Evolutionary conservation across 2,329 filamentous ascomycete genomes (phyloP).

Genomic region (Fusarium fracticaudum): DNA sequence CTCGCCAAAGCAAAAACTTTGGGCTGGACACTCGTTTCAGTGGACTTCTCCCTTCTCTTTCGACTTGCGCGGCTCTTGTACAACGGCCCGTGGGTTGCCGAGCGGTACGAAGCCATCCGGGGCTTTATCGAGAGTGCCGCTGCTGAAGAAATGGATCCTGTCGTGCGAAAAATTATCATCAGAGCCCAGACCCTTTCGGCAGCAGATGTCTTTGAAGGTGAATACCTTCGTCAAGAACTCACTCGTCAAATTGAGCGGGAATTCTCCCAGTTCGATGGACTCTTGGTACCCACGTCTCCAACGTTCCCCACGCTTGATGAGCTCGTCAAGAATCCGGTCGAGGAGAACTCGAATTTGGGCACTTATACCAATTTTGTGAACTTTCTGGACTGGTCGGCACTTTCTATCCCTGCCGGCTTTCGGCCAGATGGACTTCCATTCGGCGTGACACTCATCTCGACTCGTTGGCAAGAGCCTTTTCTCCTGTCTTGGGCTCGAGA

Average conservation of each 20-base stretch:
- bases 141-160: constrained; percentile 47
- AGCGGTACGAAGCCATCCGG: constrained; percentile 63
- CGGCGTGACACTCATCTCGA: constrained; percentile 51
- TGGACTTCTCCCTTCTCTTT: constrained; percentile 61
- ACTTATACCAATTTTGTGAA: constrained; percentile 70
- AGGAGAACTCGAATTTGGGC: constrained; percentile 62
- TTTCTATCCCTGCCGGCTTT: constrained; percentile 62
- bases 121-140: constrained; percentile 52
- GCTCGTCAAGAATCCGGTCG: constrained; percentile 61
- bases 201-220: constrained; percentile 56
- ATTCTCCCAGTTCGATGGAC: constrained; percentile 56
- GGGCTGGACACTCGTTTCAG: constrained; percentile 53
- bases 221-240: constrained; percentile 51
- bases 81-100: constrained; percentile 65
- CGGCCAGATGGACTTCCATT: constrained; percentile 50
- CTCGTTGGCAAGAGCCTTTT: constrained; percentile 47
- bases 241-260: constrained; percentile 52
- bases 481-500: constrained; percentile 44
- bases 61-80: constrained; percentile 64
- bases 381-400: constrained; percentile 65
- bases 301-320: constrained; percentile 61
- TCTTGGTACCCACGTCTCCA: constrained; percentile 67
- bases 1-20: constrained; percentile 50
- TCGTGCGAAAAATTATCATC: constrained; percentile 50
- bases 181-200: constrained; percentile 53